Base-by-base conservation (phyloP, 2,329 filamentous ascomycete genomes). In the Lasiodiplodia citricola region DNA sequence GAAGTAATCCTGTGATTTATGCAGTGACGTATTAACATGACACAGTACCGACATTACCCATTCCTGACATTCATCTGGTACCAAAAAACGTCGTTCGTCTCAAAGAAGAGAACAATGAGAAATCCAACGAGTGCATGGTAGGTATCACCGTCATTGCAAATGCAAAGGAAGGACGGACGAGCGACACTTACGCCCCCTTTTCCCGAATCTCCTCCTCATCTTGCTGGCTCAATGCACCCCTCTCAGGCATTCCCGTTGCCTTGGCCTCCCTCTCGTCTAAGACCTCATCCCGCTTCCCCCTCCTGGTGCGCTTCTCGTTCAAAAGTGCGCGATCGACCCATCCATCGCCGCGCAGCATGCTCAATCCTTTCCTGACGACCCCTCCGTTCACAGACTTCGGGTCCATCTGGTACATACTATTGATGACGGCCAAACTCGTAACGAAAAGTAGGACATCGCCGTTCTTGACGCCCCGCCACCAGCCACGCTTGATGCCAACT, bases 381-480 rank as follows among this genome's bases (percentile, higher is more conserved):
- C 82, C 84, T 70, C 92, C 91, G 66, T 87, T 87, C 18, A 96
- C 86, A 0, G 91, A 90, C 65, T 83, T 82, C 0, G 91, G 90
- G 67, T 91, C 87, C 31, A 86, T 83, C 82, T 96, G 92, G 75
- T 95, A 93, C 1, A 96, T 88, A 10, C 88, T 87, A 68, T 94
- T 93, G 21, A 94, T 88, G 21, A 94, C 80, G 74, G 92, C 92
- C 80, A 97, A 84, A 58, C 93, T 92, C 21, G 89, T 80, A 18
- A 95, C 91, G 75, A 98, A 94, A 3, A 98, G 83, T 82, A 91
- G 87, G 5, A 97, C 88, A 80, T 98, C 95, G 0, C 94, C 94
- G 47, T 92, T 92, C 74, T 87, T 88, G 77, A 96, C 86, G 13
- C 92, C 92, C 72, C 87, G 89, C 93, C 95, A 97, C 89, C 93